Evolutionary conservation across 352 stramenopile genomes (phyloP).

Genomic region (Blastocystis sp.): DNA sequence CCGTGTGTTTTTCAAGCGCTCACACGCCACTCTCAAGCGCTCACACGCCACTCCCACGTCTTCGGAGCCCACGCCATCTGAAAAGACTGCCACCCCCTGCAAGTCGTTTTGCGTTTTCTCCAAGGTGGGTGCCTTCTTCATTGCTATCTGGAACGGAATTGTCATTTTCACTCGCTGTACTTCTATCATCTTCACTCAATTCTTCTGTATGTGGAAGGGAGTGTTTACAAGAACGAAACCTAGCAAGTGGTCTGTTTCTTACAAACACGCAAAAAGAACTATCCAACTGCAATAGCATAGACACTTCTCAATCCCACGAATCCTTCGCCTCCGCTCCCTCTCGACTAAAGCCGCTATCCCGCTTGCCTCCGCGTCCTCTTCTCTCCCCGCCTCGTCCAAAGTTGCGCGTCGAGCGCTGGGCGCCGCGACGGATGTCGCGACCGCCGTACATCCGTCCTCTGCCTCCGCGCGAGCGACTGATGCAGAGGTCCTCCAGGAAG

Average conservation of each 20-base stretch:
- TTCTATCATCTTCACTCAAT: too few relatives aligned
- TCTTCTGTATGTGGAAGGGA: too few relatives aligned
- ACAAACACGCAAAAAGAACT: conserved; percentile 47
- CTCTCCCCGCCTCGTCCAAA: conserved; percentile 4
- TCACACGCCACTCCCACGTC: too few relatives aligned
- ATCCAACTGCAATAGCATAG: background rate
- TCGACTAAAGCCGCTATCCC: background rate
- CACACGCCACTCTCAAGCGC: too few relatives aligned
- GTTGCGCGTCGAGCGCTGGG: background rate
- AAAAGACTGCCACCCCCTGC: too few relatives aligned
- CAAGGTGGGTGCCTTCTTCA: too few relatives aligned
- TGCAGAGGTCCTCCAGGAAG: conserved; percentile 49
- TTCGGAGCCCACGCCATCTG: too few relatives aligned
- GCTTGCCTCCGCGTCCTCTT: background rate
- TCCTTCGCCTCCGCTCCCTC: background rate
- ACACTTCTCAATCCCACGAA: conserved; percentile 19
- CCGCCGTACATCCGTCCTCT: conserved; percentile 39
- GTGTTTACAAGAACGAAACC: too few relatives aligned
- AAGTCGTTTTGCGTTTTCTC: too few relatives aligned
- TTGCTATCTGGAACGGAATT: too few relatives aligned
- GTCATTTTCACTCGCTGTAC: too few relatives aligned
- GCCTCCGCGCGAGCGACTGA: background rate
- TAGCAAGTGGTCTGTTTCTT: background rate
- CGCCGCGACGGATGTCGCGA: conserved; percentile 39
- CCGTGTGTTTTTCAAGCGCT: too few relatives aligned